Evolutionary conservation across 257 asterid genomes (phyloP).

Genomic region (Fraxinus pennsylvanica): DNA sequence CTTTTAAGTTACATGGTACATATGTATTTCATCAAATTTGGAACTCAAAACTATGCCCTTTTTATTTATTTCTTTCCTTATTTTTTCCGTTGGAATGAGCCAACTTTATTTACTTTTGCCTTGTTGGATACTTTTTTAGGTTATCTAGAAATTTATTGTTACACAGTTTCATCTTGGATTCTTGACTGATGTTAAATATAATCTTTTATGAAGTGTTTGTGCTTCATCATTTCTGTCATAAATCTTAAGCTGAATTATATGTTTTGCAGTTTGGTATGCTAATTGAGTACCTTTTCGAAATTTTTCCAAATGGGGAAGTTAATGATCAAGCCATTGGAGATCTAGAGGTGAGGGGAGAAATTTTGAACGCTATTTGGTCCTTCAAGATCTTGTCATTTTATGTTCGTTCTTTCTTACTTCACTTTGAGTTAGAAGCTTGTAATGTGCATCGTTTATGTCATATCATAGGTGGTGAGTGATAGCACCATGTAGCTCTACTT

Average conservation of each 20-base stretch:
- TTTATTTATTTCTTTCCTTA: not conserved
- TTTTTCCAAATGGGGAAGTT: conserved; percentile 63
- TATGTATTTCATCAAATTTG: not conserved
- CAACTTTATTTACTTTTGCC: conserved; percentile 1
- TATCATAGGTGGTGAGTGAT: conserved; percentile 1
- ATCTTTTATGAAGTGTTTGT: conserved; percentile 1
- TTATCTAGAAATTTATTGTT: conserved; percentile 10
- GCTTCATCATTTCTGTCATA: conserved; percentile 3
- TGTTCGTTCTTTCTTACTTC: conserved; percentile 13
- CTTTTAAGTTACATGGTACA: not conserved
- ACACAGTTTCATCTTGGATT: not conserved
- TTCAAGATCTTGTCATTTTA: conserved; percentile 11
- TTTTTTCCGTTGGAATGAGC: not conserved
- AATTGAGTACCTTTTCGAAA: conserved; percentile 76
- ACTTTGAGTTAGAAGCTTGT: conserved; percentile 18
- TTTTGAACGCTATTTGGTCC: conserved; percentile 16
- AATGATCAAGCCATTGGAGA: conserved; percentile 82
- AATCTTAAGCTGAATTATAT: conserved; percentile 15
- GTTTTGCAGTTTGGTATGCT: conserved; percentile 88
- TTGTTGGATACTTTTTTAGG: conserved; percentile 8
- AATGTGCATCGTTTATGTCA: not conserved
- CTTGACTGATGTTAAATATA: not conserved
- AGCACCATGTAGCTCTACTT: not conserved
- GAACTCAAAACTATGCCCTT: not conserved
- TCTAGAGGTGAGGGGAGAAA: conserved; percentile 64